Evolutionary conservation across 2,329 filamentous ascomycete species (phyloP), one percentile per base, ranked within the genome.

Genomic region (Ophiobolus disseminans): DNA sequence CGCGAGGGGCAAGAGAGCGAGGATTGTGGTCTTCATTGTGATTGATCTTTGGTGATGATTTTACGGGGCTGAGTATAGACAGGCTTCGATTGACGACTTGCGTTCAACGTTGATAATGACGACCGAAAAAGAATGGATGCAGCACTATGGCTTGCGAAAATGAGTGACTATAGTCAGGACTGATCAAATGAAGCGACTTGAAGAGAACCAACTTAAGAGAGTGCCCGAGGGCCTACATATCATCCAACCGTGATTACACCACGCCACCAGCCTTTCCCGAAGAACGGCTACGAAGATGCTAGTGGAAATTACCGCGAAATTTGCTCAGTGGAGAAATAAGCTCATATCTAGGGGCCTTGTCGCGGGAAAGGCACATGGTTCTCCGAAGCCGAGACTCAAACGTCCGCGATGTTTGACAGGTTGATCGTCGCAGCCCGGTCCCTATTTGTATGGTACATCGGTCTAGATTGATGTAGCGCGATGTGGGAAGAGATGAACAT

Each of bases 101-200:
- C 40, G 40, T 35, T 31, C 16, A 25, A 9, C 26, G 31, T 43
- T 45, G 25, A 26, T 37, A 53, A 20, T 11, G 45, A 38, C 31
- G 32, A 26, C 8, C 14, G 34, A 48, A 62, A n/a, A 59, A 40
- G 59, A 66, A 59, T 55, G 57, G 51, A 60, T 63, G 63, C 60
- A 66, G 60, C 62, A 53, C 62, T 55, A 54, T 50, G 59, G 66
- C 66, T 62, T 62, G 60, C 54, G 21, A 50, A 57, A 59, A 60
- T 25, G 57, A 61, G 38, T 54, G 56, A 56, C 40, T 48, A 39
- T 32, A 45, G 40, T 40, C 49, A 37, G 48, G 48, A 23, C 23
- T 26, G 6, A 14, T 14, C n/a, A 42, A 37, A 43, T 26, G 45
- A 39, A 41, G 48, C 42, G 34, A 53, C 39, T 36, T 44, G 30